Conservation (phyloP, 75 land plant species). For the Picea glauca region DNA sequence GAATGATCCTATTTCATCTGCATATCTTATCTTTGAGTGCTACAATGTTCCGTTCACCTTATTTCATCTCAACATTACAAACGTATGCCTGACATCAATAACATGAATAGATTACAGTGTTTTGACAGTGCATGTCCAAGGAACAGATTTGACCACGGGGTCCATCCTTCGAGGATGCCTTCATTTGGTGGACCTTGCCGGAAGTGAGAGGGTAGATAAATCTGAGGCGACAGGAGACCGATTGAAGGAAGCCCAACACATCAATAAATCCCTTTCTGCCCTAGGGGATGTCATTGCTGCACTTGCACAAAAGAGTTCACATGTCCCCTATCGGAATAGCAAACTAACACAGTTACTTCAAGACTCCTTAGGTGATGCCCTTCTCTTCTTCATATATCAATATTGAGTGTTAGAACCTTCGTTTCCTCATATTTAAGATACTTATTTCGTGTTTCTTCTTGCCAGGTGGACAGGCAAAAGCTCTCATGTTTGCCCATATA, state of each 20-base stretch:
- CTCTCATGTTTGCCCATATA: slow-evolving; percentile 78
- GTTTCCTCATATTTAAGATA: background rate
- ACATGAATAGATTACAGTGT: slow-evolving; percentile 35
- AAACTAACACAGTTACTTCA: slow-evolving; percentile 79
- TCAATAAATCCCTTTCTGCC: slow-evolving; percentile 68
- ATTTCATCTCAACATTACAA: background rate
- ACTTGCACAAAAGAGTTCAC: slow-evolving; percentile 53
- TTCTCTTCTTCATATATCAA: background rate
- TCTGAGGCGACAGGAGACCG: slow-evolving; percentile 73
- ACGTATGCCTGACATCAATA: background rate
- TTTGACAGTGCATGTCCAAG: slow-evolving; percentile 62
- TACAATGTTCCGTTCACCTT: background rate
- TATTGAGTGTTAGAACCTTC: background rate
- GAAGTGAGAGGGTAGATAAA: slow-evolving; percentile 73
- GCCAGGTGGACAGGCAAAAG: slow-evolving; percentile 66
- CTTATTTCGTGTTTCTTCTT: background rate
- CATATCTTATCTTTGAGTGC: background rate
- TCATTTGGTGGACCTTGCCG: slow-evolving; percentile 69
- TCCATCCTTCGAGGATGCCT: slow-evolving; percentile 57
- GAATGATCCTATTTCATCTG: background rate
- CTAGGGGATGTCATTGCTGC: slow-evolving; percentile 72
- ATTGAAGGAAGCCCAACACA: slow-evolving; percentile 71
- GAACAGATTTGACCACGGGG: slow-evolving; percentile 50
- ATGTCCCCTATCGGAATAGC: slow-evolving; percentile 67
- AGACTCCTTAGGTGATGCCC: slow-evolving; percentile 54